These are phyloP conservation scores for Penstemon barbatus DNA, from an alignment of 257 asterid species.

Conservation along the genomic window DNA sequence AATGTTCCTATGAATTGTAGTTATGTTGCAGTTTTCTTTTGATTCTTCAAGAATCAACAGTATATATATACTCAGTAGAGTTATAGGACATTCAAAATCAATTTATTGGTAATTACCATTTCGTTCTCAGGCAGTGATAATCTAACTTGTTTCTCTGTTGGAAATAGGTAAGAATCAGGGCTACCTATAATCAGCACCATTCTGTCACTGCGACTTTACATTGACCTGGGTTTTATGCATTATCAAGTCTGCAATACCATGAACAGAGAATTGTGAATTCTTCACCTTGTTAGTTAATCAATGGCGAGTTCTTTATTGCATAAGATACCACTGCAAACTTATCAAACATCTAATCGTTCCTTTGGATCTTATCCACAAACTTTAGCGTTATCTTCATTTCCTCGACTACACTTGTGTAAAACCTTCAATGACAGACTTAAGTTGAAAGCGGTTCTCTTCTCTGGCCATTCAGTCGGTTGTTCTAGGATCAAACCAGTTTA, in stretches of 20 bases:
- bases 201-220: not conserved
- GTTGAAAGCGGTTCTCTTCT: constrained; percentile 34
- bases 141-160: constrained; percentile 14
- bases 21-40: too few relatives aligned
- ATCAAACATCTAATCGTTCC: constrained; percentile 35
- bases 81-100: not conserved
- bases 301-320: constrained; percentile 38
- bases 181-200: not conserved
- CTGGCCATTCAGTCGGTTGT: constrained; percentile 31
- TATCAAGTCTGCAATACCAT: not conserved
- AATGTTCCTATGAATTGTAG: not conserved
- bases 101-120: not conserved
- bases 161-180: constrained; percentile 20
- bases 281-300: not conserved
- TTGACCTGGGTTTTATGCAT: not conserved
- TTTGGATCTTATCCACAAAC: constrained; percentile 29
- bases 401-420: constrained; percentile 21
- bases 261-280: constrained; percentile 1
- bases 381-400: constrained; percentile 28
- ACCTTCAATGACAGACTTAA: constrained; percentile 28
- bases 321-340: constrained; percentile 41
- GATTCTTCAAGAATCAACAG: too few relatives aligned
- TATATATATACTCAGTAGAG: too few relatives aligned
- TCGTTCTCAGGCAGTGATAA: not conserved
- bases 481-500: constrained; percentile 40